Conservation (phyloP, 2,329 filamentous ascomycete genomes). For the Alternaria tenuissima region DNA sequence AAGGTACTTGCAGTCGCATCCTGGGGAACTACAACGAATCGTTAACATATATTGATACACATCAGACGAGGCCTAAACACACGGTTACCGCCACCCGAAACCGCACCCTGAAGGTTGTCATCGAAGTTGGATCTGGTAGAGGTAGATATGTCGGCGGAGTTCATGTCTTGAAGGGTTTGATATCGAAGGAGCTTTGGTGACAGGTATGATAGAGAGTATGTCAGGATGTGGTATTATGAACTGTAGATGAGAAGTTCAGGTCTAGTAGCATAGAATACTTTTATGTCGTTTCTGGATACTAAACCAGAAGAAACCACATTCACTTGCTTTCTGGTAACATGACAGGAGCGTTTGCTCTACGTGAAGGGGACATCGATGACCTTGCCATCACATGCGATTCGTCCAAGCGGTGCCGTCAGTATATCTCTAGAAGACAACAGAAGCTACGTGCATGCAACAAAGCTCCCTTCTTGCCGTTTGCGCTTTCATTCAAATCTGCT, state of each 20-base stretch:
- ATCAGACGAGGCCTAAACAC: not conserved
- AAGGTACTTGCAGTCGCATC: not conserved
- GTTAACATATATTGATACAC: not conserved
- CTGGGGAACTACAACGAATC: not conserved
- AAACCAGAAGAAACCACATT: not conserved
- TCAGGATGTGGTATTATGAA: not conserved
- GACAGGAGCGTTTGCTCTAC: constrained; percentile 1
- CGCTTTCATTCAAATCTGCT: not conserved
- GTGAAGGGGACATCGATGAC: not conserved
- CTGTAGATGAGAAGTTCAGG: not conserved
- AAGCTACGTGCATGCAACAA: not conserved
- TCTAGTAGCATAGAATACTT: not conserved
- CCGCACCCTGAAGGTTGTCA: not conserved
- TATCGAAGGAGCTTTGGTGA: fast-evolving
- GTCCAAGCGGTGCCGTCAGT: not conserved
- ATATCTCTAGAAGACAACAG: not conserved
- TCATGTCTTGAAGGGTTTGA: not conserved
- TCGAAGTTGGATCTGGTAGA: not conserved
- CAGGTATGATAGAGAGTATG: not conserved
- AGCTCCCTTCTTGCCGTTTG: not conserved
- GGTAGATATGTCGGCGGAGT: not conserved
- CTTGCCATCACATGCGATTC: not conserved
- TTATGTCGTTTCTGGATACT: not conserved
- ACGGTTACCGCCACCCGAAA: not conserved
- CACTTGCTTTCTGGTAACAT: not conserved